Evolutionary conservation across 108 stramenopile species (phyloP), one percentile per base, ranked within the genome.

Genomic region (Aureococcus anophagefferens): DNA sequence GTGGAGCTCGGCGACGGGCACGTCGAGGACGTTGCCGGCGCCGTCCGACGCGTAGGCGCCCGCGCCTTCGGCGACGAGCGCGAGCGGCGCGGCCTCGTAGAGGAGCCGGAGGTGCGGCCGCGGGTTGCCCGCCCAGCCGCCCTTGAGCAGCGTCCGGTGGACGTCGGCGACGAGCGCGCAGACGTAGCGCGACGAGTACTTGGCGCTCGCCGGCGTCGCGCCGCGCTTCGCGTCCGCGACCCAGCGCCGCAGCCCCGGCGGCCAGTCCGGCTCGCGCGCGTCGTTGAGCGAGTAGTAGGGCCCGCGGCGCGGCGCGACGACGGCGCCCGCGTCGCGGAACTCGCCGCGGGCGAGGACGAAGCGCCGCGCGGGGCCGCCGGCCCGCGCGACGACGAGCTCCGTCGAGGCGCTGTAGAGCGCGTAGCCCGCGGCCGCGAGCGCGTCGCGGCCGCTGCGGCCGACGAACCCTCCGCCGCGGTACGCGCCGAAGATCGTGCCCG

Each of bases 61-160:
- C 9, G 84, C 83, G 35, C 82, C 64, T 72, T 90, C 86, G n/a
- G 87, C 66, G 67, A 89, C 77, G 28, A 82, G 62, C 31, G 89
- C 83, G 87, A 90, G 86, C 33, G 89, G 89, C 59, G 85, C 83
- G 44, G 84, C 87, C 71, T 90, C 89, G 76, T 90, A 90, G 18
- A 90, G 80, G n/a, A 89, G 77, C 17, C 89, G 81, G 30, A 83
- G 62, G 80, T 84, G 72, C 44, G 72, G 67, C 40, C 73, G 37
- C 17, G 77, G 77, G 15, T 77, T 77, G 18, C 72, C 73, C 46
- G 77, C 72, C 72, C 77, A 74, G 0, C 89, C 89, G 25, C 86
- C 88, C 66, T 88, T 85, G 34, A 89, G 63, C 33, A 90, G 66
- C 14, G 89, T 90, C 29, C 89, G 86, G 79, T 89, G 89, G 17